Base-by-base conservation (phyloP, 257 asterid genomes). In the Knoxia roxburghii region DNA sequence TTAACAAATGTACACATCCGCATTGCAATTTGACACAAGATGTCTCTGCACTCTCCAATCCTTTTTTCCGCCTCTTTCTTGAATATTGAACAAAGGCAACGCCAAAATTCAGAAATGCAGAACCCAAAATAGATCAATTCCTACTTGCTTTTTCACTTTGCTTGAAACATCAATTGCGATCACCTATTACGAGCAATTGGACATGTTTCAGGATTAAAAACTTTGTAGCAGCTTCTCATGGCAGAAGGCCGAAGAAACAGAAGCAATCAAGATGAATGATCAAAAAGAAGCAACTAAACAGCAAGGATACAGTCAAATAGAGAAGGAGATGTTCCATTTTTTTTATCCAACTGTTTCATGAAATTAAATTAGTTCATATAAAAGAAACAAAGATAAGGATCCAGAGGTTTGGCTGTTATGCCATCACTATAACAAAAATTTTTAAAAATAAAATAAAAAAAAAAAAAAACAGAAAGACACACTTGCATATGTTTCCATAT, bases 1-100 rank as follows among this genome's bases (percentile, higher is more conserved):
- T 27, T 37, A 12, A 67, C 51, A 67, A 37, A 54, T 67, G 53
- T 67, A 53, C 63, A 67, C 54, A 67, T 17, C 27, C 29, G 17
- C 15, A 37, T 21, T 37, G 54, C 54, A 67, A 24, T 50, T 15
- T 24, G 49, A 67, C 26, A 53, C 20, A 35, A 48, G 13, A 52
- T 40, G 37, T 35, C 11, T 39, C 71, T 26, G 33, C 39, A 39
- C 7, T 53, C 37, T 35, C 27, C 71, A 15, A 7, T 8, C 48
- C 62, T 2, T 67, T n/a, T 52, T 37, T 53, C 63, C n/a, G 5
- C 62, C 6, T 67, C 29, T 52, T 37, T 53, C 63, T 24, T 10
- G n/a, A 39, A 0, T 6, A 54, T 5, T 5, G 32, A 39, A 53
- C 35, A 27, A 53, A 6, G 3, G 26, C 9, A 67, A 67, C 52